Evolutionary conservation across 345 rosid genomes (phyloP).

Genomic region (Eucalyptus curtisii): DNA sequence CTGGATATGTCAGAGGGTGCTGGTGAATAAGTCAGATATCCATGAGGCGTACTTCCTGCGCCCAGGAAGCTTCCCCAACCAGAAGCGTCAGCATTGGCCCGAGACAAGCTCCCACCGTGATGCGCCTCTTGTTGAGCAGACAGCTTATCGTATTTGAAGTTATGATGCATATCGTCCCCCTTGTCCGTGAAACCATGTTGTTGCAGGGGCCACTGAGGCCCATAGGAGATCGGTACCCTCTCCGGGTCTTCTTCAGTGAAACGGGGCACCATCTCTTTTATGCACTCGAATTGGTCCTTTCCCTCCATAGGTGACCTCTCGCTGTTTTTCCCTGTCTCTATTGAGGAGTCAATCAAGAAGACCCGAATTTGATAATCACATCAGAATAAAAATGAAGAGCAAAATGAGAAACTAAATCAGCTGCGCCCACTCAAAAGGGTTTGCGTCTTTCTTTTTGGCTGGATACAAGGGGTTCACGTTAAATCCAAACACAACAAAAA

Average conservation of each 20-base stretch:
- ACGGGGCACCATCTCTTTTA: not conserved
- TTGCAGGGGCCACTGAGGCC: not conserved
- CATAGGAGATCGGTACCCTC: not conserved
- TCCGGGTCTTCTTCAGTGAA: not conserved
- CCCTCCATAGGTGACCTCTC: not conserved
- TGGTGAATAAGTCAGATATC: not conserved
- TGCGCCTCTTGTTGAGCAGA: not conserved
- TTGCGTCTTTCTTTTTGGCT: not conserved
- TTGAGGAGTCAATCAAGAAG: not conserved
- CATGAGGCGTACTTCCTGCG: not conserved
- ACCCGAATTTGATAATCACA: not conserved
- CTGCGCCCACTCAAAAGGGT: not conserved
- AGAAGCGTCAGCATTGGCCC: not conserved
- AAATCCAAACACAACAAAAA: not conserved
- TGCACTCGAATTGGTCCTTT: not conserved
- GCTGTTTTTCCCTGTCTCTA: not conserved
- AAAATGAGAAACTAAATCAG: not conserved
- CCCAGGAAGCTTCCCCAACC: not conserved
- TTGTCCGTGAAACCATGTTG: not conserved
- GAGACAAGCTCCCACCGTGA: not conserved
- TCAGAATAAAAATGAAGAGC: not conserved
- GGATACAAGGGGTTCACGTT: not conserved
- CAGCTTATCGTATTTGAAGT: not conserved
- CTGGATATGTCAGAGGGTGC: not conserved
- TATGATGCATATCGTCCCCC: not conserved